Evolutionary conservation across 768 basidiomycete genomes (phyloP), one percentile per base, ranked within the genome.

Genomic region (Suillus placidus): DNA sequence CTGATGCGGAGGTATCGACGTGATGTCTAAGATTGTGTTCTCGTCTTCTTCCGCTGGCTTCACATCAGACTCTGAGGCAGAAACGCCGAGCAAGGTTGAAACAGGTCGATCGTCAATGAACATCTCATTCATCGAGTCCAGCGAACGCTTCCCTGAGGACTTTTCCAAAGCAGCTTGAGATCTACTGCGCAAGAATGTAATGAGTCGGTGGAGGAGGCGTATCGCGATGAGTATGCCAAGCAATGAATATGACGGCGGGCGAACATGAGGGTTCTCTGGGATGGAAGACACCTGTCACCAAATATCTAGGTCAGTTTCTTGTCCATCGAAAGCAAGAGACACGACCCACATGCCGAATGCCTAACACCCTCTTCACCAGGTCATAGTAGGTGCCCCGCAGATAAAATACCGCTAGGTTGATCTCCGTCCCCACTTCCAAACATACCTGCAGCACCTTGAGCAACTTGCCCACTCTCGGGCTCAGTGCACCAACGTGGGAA

Each of bases 231-330:
- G 81, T 47, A 94, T 79, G 14, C 94, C 94, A 6, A 95, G 83
- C 23, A 95, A 75, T n/a, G 93, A 90, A 76, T 95, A 95, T 18
- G 94, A 94, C 7, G 94, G 94, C 9, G 92, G 89, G 58, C 88
- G 84, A 12, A 82, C 80, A 73, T 90, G 86, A 26, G 91, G 92
- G 70, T 91, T 84, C 68, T 87, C 84, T 1, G 88, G 89, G 60
- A 84, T 83, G 14, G 89, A 86, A 3, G 94, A 91, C n/a, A 94
- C 74, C 93, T 95, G 67, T 10, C 35, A 66, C 20, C 56, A 6
- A 35, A 26, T 58, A 12, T 30, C 6, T 7, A 42, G 5, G 30
- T 60, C 12, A 32, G 7, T 20, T 8, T 32, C 40, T 12, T 37
- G 6, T 32, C 6, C 58, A 16, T 60, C 18, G 12, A n/a, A 42